phyloP scores from a whole-genome alignment of 495 filamentous ascomycete species.

The Neurospora hispaniola region DNA sequence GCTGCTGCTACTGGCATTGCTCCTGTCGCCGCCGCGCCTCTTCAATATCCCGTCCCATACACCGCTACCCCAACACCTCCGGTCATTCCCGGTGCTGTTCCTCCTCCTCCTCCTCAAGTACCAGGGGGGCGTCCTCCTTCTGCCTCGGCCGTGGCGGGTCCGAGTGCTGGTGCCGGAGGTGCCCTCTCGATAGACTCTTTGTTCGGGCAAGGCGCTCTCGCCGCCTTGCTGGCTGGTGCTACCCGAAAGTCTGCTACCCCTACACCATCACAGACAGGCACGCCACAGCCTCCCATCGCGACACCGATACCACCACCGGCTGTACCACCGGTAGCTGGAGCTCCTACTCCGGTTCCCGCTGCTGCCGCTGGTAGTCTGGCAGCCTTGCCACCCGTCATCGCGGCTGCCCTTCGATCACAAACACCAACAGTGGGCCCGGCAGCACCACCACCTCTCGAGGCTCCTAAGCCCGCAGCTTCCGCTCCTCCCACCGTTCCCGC shows the following conservation, averaged over 20 bases:
- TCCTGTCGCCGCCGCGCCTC: slow-evolving; percentile 15
- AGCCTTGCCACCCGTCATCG: neutral
- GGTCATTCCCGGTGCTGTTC: slow-evolving; percentile 6
- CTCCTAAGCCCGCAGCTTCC: slow-evolving; percentile 4
- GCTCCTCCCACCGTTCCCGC: slow-evolving; percentile 2
- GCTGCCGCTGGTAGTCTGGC: slow-evolving; percentile 5
- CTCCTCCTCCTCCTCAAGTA: slow-evolving; percentile 7
- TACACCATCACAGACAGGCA: slow-evolving; percentile 28
- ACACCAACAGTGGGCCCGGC: slow-evolving; percentile 14
- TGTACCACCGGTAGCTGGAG: neutral
- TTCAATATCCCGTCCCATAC: slow-evolving; percentile 8
- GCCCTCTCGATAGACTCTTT: slow-evolving; percentile 37
- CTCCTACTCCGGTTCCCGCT: slow-evolving; percentile 4
- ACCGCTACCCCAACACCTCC: slow-evolving; percentile 18
- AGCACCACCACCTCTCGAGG: neutral
- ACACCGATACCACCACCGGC: slow-evolving; percentile 12
- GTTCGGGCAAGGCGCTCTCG: slow-evolving; percentile 42
- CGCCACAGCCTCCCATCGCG: slow-evolving; percentile 27
- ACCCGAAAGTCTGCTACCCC: slow-evolving; percentile 35
- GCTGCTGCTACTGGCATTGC: neutral
- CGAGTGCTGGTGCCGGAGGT: slow-evolving; percentile 17
- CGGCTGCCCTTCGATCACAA: slow-evolving; percentile 14
- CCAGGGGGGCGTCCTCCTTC: slow-evolving; percentile 16
- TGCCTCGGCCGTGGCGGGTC: slow-evolving; percentile 12
- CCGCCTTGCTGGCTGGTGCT: slow-evolving; percentile 28